Evolutionary conservation across 306 rosid species (phyloP), one percentile per base, ranked within the genome.

Genomic region (Cajanus cajan): DNA sequence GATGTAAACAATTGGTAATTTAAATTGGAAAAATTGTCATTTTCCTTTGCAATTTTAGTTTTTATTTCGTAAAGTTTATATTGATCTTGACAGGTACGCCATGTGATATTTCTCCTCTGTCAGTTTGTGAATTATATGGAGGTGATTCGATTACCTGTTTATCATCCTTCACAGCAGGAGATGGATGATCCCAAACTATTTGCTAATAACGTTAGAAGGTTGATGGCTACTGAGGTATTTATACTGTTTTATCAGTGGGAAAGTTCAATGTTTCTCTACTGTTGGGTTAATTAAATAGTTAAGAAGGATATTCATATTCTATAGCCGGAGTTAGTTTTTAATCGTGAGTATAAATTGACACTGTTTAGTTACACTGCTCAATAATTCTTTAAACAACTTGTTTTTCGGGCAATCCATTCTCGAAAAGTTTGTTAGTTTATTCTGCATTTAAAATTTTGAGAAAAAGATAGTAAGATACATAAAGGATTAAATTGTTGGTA

Each of bases 141-240:
- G 87, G 98, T 90, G 83, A 74, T 58, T 57, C 75, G 81, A 63
- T 87, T 96, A 77, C 99, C 98, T 18, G 75, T 89, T 58, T 93
- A 91, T 82, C 51, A 82, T 80, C 98, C 99, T 71, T 84, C 96
- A 13, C 87, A 88, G 68, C 92, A 93, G 87, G 99, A 93, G 85
- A 91, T 82, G 90, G 94, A 96, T 80, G 96, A 96, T 62, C 93
- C 97, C 41, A 96, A 88, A 82, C 81, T 91, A 50, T 96, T 84
- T 50, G 93, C 98, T 5, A 73, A 58, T 78, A 96, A 93, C 64
- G 89, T 93, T 66, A 90, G 98, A 90, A 88, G 83, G 76, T 68
- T 93, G 88, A 96, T 96, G 97, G 97, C 97, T 66, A 89, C 76
- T 81, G 99, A 96, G 99, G 99, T 96, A 86, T 71, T 51, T 82